Conservation (phyloP, 1,284 basidiomycete species). For the Cryptococcus neoformans region DNA sequence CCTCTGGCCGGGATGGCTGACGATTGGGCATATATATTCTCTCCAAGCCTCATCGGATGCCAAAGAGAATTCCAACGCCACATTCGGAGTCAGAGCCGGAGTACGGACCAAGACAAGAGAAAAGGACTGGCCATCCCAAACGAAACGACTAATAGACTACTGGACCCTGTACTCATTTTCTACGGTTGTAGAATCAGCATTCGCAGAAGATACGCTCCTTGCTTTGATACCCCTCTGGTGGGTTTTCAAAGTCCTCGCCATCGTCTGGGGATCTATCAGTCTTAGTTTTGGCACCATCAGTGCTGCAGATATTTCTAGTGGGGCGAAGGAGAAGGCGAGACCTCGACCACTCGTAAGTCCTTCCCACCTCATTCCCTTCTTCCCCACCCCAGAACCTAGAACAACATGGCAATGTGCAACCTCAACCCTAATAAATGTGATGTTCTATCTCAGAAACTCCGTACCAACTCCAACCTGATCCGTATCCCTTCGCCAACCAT, state of each 20-base stretch:
- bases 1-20: neutral
- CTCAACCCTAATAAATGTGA: neutral
- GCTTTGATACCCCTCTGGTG: constrained; percentile 11
- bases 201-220: constrained; percentile 2
- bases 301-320: neutral
- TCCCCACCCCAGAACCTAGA: neutral
- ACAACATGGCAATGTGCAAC: too few relatives aligned
- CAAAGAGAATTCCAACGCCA: neutral
- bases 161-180: constrained; percentile 11
- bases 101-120: neutral
- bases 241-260: constrained; percentile 2
- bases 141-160: constrained; percentile 6
- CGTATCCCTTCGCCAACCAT: neutral
- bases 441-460: neutral
- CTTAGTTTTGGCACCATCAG: neutral
- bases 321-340: neutral
- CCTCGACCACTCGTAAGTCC: constrained; percentile 11
- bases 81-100: too few relatives aligned
- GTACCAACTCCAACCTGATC: neutral
- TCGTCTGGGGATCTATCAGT: constrained; percentile 5
- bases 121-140: neutral
- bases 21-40: neutral
- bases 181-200: neutral
- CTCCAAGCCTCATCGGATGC: neutral
- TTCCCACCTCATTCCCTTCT: too few relatives aligned